Conservation (phyloP, 129 eudicot genomes). For the Lactuca sativa region DNA sequence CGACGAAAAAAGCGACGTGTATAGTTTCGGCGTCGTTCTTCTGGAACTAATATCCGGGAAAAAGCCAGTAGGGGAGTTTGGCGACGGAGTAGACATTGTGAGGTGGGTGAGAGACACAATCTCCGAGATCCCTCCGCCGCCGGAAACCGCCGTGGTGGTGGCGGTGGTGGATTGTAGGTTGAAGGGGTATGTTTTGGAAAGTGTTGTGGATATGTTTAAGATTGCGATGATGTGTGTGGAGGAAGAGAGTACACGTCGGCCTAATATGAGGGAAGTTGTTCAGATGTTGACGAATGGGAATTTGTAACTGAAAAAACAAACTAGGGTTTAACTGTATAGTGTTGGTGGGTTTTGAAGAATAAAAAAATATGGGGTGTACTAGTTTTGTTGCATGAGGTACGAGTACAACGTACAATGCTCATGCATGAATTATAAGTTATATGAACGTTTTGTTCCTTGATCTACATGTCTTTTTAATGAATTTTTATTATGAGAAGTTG, state of each 20-base stretch:
- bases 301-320: background rate
- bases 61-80: constrained; percentile 87
- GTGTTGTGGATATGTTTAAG: constrained; percentile 68
- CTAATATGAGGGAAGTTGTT: constrained; percentile 93
- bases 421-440: background rate
- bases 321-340: constrained; percentile 25
- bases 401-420: background rate
- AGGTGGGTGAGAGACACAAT: constrained; percentile 69
- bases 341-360: constrained; percentile 25
- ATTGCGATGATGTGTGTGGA: constrained; percentile 93
- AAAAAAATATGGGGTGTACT: background rate
- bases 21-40: constrained; percentile 94
- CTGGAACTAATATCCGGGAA: constrained; percentile 79
- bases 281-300: constrained; percentile 76
- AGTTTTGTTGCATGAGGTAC: constrained; percentile 4
- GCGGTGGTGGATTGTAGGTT: constrained; percentile 82
- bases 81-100: constrained; percentile 89
- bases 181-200: constrained; percentile 43
- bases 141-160: constrained; percentile 65
- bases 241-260: constrained; percentile 76
- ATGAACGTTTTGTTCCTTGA: background rate
- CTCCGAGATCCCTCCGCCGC: constrained; percentile 53
- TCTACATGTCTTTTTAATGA: background rate
- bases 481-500: background rate
- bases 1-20: constrained; percentile 90